Evolutionary conservation across 306 rosid genomes (phyloP).

Genomic region (Vigna nakashimae): DNA sequence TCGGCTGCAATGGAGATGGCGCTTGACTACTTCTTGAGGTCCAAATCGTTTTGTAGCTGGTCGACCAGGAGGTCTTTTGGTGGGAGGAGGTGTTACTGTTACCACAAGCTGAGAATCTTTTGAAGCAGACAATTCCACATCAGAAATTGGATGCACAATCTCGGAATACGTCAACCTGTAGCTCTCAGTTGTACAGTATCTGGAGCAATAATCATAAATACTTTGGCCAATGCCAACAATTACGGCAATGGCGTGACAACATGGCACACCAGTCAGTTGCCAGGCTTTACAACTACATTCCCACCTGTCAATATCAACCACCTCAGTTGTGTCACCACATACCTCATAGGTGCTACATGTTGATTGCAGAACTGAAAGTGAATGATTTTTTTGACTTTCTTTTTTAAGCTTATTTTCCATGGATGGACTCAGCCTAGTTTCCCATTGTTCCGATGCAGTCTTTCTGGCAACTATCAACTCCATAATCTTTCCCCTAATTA

Average conservation of each 20-base stretch:
- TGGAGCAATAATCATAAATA: conserved; percentile 85
- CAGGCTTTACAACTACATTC: conserved; percentile 94
- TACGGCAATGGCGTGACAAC: conserved; percentile 88
- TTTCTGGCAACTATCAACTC: conserved; percentile 75
- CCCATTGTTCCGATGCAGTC: conserved; percentile 75
- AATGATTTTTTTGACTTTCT: conserved; percentile 63
- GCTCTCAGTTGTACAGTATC: conserved; percentile 79
- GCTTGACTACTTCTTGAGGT: conserved; percentile 70
- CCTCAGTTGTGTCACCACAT: conserved; percentile 76
- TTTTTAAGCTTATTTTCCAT: conserved; percentile 89
- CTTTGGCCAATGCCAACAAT: conserved; percentile 63
- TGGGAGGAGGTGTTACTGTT: conserved; percentile 92
- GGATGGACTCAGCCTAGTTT: conserved; percentile 79
- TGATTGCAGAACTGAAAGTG: conserved; percentile 66
- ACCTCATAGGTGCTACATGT: conserved; percentile 81
- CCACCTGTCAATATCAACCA: conserved; percentile 80
- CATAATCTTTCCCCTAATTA: conserved; percentile 79
- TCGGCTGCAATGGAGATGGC: conserved; percentile 93
- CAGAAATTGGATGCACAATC: conserved; percentile 64
- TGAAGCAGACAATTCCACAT: conserved; percentile 50
- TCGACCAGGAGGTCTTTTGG: conserved; percentile 94
- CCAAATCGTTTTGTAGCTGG: conserved; percentile 79
- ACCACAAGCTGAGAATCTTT: conserved; percentile 61
- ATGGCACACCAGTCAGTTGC: conserved; percentile 85
- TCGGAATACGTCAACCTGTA: conserved; percentile 87